Percentiles rank a stretch among this genome's conserved stretches.
Evolutionary conservation across 495 filamentous ascomycete genomes (phyloP).

Genomic region (Amniculicola lignicola): DNA sequence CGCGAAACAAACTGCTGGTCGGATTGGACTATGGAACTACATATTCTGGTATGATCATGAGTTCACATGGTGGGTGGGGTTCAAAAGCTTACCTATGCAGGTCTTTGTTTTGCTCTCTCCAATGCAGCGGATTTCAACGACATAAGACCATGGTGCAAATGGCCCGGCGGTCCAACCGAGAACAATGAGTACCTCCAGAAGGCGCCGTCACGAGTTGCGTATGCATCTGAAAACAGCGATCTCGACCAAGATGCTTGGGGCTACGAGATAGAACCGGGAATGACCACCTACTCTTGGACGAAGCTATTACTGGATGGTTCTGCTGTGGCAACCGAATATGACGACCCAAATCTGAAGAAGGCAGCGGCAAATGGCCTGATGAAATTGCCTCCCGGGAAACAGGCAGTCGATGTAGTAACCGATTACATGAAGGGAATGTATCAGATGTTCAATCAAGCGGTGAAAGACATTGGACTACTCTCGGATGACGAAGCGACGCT

Average conservation of each 20-base stretch:
- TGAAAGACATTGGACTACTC: neutral
- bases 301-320: neutral
- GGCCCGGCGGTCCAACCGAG: neutral
- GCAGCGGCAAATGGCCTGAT: neutral
- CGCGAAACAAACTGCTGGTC: neutral
- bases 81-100: neutral
- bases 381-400: neutral
- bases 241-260: neutral
- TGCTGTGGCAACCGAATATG: neutral
- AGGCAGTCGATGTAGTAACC: neutral
- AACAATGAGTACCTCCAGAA: neutral
- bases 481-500: neutral
- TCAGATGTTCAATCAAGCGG: neutral
- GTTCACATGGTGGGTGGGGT: neutral
- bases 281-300: neutral
- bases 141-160: neutral
- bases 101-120: neutral
- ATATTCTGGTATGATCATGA: neutral
- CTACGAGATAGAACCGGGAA: neutral
- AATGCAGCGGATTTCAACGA: neutral
- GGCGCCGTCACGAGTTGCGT: neutral
- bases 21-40: conserved; percentile 1
- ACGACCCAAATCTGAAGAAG: neutral
- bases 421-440: neutral
- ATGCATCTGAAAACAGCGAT: neutral